Conservation (phyloP, 495 filamentous ascomycete species). For the Neurospora terricola region DNA sequence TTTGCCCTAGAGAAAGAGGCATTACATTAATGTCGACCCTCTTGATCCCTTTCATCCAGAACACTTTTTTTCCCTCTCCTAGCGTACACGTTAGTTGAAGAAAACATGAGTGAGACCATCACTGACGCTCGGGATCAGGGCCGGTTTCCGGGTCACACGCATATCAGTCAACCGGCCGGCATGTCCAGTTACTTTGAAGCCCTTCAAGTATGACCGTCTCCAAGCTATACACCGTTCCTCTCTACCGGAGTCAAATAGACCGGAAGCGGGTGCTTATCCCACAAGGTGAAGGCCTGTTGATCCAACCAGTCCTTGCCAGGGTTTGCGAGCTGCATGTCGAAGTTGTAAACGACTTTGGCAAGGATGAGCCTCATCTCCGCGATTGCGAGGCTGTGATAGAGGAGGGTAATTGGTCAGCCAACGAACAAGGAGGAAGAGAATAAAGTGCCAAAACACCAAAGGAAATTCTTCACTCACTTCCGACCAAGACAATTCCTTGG, state of each 20-base stretch:
- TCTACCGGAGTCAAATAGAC: background rate
- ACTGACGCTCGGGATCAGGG: background rate
- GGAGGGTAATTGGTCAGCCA: background rate
- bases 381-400: constrained; percentile 1
- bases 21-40: background rate
- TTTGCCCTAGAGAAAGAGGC: too few relatives aligned
- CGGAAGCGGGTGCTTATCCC: background rate
- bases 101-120: background rate
- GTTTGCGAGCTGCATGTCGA: constrained; percentile 34
- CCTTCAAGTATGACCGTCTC: background rate
- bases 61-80: background rate
- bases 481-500: constrained; percentile 47
- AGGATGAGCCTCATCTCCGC: constrained; percentile 40
- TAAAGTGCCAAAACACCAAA: background rate
- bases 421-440: background rate
- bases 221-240: background rate
- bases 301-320: constrained; percentile 22
- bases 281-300: background rate
- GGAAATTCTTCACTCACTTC: constrained; percentile 32
- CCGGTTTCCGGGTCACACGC: background rate
- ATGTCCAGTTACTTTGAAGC: background rate
- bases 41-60: background rate
- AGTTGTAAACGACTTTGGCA: constrained; percentile 35
- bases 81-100: background rate
- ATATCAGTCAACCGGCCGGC: background rate